phyloP scores from a whole-genome alignment of 345 rosid genomes.

The Noccaea caerulescens region DNA sequence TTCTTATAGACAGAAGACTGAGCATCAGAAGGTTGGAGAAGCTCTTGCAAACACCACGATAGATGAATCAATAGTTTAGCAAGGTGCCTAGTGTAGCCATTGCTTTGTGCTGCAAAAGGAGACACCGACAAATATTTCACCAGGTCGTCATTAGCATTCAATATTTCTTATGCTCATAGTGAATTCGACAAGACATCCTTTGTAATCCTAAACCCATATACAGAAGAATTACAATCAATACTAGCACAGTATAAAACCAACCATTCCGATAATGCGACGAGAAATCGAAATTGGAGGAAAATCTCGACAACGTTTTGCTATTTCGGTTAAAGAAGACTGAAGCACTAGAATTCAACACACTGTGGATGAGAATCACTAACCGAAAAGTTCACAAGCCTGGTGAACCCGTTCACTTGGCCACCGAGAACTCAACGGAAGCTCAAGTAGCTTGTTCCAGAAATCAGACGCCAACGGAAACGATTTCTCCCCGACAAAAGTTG shows the following conservation, averaged over 20 bases:
- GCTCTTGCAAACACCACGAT: conserved; percentile 80
- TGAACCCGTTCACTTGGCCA: conserved; percentile 72
- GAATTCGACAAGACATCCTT: conserved; percentile 6
- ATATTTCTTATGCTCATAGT: neutral
- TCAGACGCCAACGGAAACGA: conserved; percentile 84
- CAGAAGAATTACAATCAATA: neutral
- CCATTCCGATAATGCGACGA: neutral
- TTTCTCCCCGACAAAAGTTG: conserved; percentile 89
- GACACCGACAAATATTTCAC: neutral
- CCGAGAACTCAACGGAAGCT: conserved; percentile 72
- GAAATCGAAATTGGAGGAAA: neutral
- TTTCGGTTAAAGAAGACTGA: neutral
- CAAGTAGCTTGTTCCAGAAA: conserved; percentile 93
- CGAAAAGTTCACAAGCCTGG: conserved; percentile 76
- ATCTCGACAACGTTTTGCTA: neutral
- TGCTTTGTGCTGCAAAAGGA: conserved; percentile 66
- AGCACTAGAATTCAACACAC: conserved; percentile 11
- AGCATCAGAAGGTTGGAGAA: conserved; percentile 53
- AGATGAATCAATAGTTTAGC: conserved; percentile 86
- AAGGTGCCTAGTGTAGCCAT: conserved; percentile 80
- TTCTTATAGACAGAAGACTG: conserved; percentile 52
- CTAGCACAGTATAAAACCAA: neutral
- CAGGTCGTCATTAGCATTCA: conserved; percentile 15
- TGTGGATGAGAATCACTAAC: conserved; percentile 47
- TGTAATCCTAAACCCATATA: neutral